Evolutionary conservation across 2,329 filamentous ascomycete species (phyloP), one percentile per base, ranked within the genome.

Genomic region (Volutella citrinella): DNA sequence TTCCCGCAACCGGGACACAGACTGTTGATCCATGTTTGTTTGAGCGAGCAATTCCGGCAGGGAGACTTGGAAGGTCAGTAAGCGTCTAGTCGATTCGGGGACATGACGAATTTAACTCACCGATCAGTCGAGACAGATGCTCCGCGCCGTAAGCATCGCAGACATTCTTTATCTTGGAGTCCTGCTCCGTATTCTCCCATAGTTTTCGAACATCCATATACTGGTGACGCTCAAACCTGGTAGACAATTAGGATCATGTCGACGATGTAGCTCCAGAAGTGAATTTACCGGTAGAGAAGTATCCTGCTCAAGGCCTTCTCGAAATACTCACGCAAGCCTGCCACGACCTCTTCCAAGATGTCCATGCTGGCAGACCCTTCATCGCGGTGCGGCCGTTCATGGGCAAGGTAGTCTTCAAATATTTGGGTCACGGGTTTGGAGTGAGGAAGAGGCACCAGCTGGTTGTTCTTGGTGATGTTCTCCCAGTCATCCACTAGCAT

Each of bases 401-500:
- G 78, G 2, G 74, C 73, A 36, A 83, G 70, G 60, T 96, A 98
- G 45, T 91, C 84, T 30, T 88, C 75, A 12, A 98, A 68, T 42
- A 98, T 87, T 46, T 78, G 68, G 45, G 76, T 79, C 40, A 93
- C 87, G 2, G 91, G 80, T 32, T 83, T 78, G 18, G 74, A 70
- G 28, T 88, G 82, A 1, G 93, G 93, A 12, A 98, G 71, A 3
- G 87, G 82, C 19, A 96, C 87, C 5, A 97, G 80, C 56, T 91
- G 87, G 49, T 88, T 80, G 57, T 94, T 93, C 67, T 96, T 97
- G 36, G 93, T 98, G 42, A 98, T 82, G 52, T 96, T 95, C 63
- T 98, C 93, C 93, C 93, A 98, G 61, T 98, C 93, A 58, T 98
- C 93, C 15, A 98, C 93, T 4, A 98, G 78, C 43, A 95, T 76